Conservation (phyloP, 1,284 basidiomycete genomes). For the Malassezia dermatis region DNA sequence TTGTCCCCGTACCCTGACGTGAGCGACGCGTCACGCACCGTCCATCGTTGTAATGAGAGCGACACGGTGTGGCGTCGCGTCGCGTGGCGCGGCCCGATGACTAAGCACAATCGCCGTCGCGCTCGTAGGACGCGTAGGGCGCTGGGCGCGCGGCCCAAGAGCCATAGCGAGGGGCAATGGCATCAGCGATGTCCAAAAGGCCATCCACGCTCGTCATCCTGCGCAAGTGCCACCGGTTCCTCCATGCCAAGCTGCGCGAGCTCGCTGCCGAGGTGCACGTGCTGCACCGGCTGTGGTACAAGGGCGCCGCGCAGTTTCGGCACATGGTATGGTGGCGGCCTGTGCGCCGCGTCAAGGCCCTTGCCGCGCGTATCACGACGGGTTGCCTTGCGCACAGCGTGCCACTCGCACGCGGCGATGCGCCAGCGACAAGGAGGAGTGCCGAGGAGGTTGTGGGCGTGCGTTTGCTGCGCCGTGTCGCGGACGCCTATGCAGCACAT, state of each 20-base stretch:
- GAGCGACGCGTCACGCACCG: not conserved
- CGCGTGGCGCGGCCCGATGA: constrained; percentile 9
- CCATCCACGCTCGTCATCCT: not conserved
- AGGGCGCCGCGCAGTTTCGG: constrained; percentile 9
- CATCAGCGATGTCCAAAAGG: not conserved
- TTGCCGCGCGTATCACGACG: not conserved
- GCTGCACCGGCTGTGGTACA: constrained; percentile 17
- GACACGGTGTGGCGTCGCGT: constrained; percentile 15
- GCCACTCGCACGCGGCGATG: not conserved
- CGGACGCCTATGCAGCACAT: constrained; percentile 4
- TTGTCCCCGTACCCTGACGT: constrained; percentile 12
- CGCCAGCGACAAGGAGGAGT: not conserved
- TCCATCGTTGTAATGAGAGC: constrained; percentile 7
- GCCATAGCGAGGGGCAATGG: not conserved
- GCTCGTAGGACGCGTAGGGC: no score
- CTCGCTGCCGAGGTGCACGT: constrained; percentile 4
- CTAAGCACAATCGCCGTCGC: constrained; percentile 2
- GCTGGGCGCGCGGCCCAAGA: not conserved
- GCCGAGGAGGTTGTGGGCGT: not conserved
- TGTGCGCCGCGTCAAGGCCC: constrained; percentile 6
- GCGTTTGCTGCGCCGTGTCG: not conserved
- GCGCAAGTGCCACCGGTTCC: not conserved
- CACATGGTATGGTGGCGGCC: constrained; percentile 18
- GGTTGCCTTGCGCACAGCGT: constrained; percentile 7
- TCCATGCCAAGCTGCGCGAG: constrained; percentile 2